A percentile compares a stretch with the other conserved stretches of the same genome.
Evolutionary conservation across 2,329 filamentous ascomycete genomes (phyloP).

Genomic region (Phaeosphaeriaceae sp.): DNA sequence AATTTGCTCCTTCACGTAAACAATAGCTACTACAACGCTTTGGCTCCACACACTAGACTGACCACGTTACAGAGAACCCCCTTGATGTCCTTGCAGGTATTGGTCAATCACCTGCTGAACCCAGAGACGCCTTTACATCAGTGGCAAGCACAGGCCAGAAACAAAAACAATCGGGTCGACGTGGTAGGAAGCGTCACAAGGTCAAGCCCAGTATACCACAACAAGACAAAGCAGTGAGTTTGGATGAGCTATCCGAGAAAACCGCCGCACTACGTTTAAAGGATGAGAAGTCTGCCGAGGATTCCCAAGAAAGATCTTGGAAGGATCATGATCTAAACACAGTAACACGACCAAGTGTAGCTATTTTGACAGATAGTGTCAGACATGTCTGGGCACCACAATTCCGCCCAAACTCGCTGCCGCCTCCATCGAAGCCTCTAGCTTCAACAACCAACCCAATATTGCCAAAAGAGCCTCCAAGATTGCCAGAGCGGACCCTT

Average conservation of each 20-base stretch:
- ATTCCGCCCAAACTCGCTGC: slow-evolving; percentile 21
- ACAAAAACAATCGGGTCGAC: slow-evolving; percentile 24
- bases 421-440: not conserved
- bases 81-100: slow-evolving; percentile 36
- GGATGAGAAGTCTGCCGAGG: slow-evolving; percentile 1
- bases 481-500: no score
- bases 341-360: not conserved
- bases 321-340: no score
- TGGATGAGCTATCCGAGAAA: slow-evolving; percentile 14
- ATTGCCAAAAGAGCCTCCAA: no score
- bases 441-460: no score
- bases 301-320: not conserved
- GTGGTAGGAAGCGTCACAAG: slow-evolving; percentile 22
- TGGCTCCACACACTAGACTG: not conserved
- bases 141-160: slow-evolving; percentile 7
- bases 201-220: slow-evolving; percentile 4
- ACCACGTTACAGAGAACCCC: slow-evolving; percentile 30
- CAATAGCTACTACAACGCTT: not conserved
- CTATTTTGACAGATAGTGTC: slow-evolving; percentile 10
- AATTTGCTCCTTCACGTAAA: slow-evolving; percentile 32
- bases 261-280: slow-evolving; percentile 15
- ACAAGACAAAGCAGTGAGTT: not conserved
- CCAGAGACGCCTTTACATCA: slow-evolving; percentile 28
- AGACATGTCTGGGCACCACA: slow-evolving; percentile 33
- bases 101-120: slow-evolving; percentile 23